Evolutionary conservation across 2,329 filamentous ascomycete genomes (phyloP), one percentile per base, ranked within the genome.

Genomic region (Eutypella sp.): DNA sequence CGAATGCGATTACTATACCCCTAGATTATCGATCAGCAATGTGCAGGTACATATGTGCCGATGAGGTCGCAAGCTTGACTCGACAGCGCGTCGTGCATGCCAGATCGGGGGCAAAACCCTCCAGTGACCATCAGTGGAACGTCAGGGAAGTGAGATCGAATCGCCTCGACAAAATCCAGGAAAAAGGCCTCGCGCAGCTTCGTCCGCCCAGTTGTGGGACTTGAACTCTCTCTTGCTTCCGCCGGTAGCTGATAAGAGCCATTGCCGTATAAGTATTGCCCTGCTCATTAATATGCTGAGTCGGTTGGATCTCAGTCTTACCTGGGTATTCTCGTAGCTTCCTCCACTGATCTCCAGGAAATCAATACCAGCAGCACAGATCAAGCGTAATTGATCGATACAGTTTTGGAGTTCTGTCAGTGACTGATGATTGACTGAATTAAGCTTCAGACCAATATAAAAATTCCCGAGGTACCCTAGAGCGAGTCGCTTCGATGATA

Each of bases 111-210:
- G 1, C 79, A 71, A 62, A 85, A 84, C 0, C 81, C 82, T 5
- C 82, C 81, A 0, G 79, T 84, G 2, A 85, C 71, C 7, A 29
- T 29, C 25, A 29, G 25, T 0, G 72, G 59, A 0, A 76, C 58
- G 2, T 62, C 48, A 56, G 54, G 27, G 25, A 29, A 29, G 7
- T 29, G 7, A 13, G 25, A 7, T 29, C 77, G 71, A 37, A 78
- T 71, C 7, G 68, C 65, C 9, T 67, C 62, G 0, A 78, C 77
- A 51, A 85, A 85, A 42, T 83, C 76, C 2, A 84, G 68, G 63
- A 87, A 86, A 67, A 83, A 85, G 0, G 81, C 78, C 52, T 86
- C 82, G 5, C 82, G 72, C n/a, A n/a, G n/a, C n/a, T n/a, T n/a
- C n/a, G n/a, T n/a, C n/a, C n/a, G n/a, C n/a, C n/a, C n/a, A n/a